These are phyloP conservation scores for Mycena leptocephala DNA, from an alignment of 768 basidiomycete genomes.

Conservation along the genomic window DNA sequence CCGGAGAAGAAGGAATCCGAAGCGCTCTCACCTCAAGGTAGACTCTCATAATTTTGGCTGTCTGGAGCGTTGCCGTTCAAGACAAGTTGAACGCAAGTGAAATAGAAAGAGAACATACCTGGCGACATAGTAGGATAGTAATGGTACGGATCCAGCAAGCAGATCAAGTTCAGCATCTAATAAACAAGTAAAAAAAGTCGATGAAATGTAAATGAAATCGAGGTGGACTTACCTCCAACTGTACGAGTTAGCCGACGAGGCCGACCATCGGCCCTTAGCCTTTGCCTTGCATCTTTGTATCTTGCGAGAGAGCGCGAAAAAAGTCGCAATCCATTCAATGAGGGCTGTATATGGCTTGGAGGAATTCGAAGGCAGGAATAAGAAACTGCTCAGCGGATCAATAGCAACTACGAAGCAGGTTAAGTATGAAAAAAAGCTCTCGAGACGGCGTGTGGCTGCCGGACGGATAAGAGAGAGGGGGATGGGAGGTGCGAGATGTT, in stretches of 20 bases:
- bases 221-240: neutral
- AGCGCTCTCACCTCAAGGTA: neutral
- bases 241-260: neutral
- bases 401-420: neutral
- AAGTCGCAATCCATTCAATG: neutral
- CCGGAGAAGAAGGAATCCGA: neutral
- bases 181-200: no score
- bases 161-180: no score
- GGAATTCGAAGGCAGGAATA: neutral
- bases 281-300: neutral
- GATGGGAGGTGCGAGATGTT: neutral
- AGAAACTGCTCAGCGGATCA: neutral
- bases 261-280: neutral
- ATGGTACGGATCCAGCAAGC: no score
- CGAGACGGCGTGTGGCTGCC: neutral
- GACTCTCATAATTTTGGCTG: neutral
- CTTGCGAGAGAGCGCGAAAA: neutral
- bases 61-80: neutral
- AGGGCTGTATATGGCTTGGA: neutral
- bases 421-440: neutral
- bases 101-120: no score
- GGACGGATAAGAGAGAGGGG: slow-evolving; percentile 3
- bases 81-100: no score
- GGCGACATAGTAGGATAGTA: no score
- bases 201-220: neutral